phyloP scores from a whole-genome alignment of 805 yeast species.

The Millerozyma acaciae region DNA sequence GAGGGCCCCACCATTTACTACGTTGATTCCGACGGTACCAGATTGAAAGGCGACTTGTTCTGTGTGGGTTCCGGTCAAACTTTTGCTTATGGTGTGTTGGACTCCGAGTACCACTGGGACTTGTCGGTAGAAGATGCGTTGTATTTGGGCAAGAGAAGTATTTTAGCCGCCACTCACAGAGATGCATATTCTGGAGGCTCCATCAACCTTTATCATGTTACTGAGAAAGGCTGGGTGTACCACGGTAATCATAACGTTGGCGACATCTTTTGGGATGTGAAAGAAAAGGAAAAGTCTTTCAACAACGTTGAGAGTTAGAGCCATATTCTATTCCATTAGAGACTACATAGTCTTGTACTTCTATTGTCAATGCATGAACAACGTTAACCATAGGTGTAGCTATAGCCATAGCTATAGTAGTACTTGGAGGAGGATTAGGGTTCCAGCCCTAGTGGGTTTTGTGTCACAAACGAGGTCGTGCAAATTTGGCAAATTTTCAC shows the following conservation, averaged over 20 bases:
- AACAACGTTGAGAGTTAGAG: conserved; percentile 62
- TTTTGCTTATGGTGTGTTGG: conserved; percentile 97
- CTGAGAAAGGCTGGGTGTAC: conserved; percentile 90
- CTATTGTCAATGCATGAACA: too few species aligned
- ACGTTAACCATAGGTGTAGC: too few species aligned
- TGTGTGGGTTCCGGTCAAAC: conserved; percentile 99
- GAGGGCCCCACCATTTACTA: conserved; percentile 95
- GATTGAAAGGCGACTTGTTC: conserved; percentile 90
- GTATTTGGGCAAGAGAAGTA: conserved; percentile 90
- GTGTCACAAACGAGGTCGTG: conserved; percentile 1
- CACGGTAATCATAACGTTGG: conserved; percentile 96
- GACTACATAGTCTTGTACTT: background rate
- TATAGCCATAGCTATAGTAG: too few species aligned
- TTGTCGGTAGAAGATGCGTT: conserved; percentile 89
- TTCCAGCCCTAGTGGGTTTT: background rate
- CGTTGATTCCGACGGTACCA: conserved; percentile 95
- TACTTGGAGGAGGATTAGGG: too few species aligned
- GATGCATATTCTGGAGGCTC: conserved; percentile 99
- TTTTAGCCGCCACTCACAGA: conserved; percentile 96
- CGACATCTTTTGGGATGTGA: conserved; percentile 84
- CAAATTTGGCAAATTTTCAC: background rate
- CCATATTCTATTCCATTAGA: background rate
- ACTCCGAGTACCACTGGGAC: conserved; percentile 90
- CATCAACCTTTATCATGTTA: conserved; percentile 86
- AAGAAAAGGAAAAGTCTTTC: conserved; percentile 84